Evolutionary conservation across 768 basidiomycete species (phyloP).

Genomic region (Calvatia gigantea): DNA sequence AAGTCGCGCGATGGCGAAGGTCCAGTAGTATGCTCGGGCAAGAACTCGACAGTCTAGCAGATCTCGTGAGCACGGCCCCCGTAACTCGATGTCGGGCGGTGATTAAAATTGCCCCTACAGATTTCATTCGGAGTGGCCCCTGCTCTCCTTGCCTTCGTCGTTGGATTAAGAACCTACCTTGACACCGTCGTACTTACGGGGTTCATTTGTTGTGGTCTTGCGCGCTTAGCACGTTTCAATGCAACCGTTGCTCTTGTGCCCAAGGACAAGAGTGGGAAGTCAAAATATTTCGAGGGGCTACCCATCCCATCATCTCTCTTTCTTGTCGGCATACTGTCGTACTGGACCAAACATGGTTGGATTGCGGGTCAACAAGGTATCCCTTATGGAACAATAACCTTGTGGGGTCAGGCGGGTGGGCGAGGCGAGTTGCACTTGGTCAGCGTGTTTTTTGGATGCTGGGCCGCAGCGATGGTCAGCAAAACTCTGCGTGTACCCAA

Average conservation of each 20-base stretch:
- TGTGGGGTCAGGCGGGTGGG: conserved; percentile 71
- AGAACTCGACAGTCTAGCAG: conserved; percentile 95
- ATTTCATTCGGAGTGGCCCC: conserved; percentile 99
- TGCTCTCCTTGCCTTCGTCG: conserved; percentile 84
- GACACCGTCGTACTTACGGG: conserved; percentile 84
- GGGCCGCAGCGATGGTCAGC: conserved; percentile 98
- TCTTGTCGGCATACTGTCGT: conserved; percentile 75
- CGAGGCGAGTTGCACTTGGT: conserved; percentile 84
- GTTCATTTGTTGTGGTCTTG: conserved; percentile 95
- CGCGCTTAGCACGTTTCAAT: conserved; percentile 96
- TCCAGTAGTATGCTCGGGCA: conserved; percentile 95
- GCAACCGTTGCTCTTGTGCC: conserved; percentile 95
- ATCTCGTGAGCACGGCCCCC: conserved; percentile 60
- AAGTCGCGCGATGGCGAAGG: conserved; percentile 96
- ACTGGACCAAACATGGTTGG: conserved; percentile 84
- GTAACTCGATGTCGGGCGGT: conserved; percentile 1
- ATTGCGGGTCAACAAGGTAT: conserved; percentile 74
- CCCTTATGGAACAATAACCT: conserved; percentile 67
- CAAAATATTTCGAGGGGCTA: conserved; percentile 95
- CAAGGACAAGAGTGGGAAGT: conserved; percentile 82
- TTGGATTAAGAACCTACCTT: conserved; percentile 88
- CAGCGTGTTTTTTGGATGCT: conserved; percentile 72
- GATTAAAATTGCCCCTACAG: conserved; percentile 36
- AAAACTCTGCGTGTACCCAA: conserved; percentile 92
- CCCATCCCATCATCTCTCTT: conserved; percentile 90